These are phyloP conservation scores for Pestalotiopsis sp. DNA, from an alignment of 2,329 filamentous ascomycete genomes.

Conservation along the genomic window DNA sequence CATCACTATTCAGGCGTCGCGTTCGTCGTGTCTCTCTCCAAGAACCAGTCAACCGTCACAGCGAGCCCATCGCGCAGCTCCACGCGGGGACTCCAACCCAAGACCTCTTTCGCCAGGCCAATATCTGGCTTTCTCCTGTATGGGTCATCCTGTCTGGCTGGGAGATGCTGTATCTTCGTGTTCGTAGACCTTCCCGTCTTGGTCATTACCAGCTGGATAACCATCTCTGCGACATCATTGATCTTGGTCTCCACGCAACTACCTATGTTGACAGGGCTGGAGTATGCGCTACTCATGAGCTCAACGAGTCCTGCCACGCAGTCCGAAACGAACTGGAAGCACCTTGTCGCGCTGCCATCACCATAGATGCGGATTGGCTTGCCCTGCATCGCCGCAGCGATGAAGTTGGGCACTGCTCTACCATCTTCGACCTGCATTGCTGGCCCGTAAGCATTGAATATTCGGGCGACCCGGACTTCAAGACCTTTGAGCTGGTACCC, in stretches of 20 bases:
- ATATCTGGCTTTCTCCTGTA: constrained; percentile 7
- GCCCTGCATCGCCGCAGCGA: constrained; percentile 2
- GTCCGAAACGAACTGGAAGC: constrained; percentile 4
- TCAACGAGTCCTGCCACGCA: not conserved
- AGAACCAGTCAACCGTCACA: not conserved
- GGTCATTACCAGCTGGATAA: not conserved
- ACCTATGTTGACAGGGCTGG: not conserved
- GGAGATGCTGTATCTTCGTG: not conserved
- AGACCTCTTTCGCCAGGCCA: not conserved
- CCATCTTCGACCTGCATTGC: not conserved
- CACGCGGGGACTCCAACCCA: not conserved
- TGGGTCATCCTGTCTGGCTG: constrained; percentile 5
- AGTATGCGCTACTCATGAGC: not conserved
- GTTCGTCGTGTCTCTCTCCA: not conserved
- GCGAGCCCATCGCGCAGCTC: not conserved
- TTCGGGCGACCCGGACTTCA: not conserved
- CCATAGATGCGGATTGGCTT: constrained; percentile 2
- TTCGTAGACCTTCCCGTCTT: not conserved
- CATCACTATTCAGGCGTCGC: too few species aligned
- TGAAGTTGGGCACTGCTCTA: constrained; percentile 8
- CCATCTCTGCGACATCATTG: not conserved
- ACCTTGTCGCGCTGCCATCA: constrained; percentile 5
- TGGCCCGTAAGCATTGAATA: constrained; percentile 6
- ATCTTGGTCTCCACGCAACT: not conserved
- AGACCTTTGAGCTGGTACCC: constrained; percentile 1